A percentile compares a stretch with the other conserved stretches of the same genome.
Conservation (phyloP, 305 asterid species). For the Salvia sclarea region DNA sequence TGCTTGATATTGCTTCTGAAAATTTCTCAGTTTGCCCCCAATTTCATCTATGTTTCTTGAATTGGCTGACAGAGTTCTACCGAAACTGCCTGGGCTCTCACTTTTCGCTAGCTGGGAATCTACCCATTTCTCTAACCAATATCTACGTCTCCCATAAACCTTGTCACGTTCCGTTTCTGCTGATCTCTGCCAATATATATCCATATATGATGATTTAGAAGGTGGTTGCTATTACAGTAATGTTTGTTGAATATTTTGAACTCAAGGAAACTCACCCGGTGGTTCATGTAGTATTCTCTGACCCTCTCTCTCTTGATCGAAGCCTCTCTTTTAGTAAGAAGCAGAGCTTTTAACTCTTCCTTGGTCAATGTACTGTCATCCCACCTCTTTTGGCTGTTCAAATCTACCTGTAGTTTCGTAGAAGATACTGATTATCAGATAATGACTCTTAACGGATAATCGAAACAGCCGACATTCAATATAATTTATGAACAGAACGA, state of each 20-base stretch:
- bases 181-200: slow-evolving; percentile 64
- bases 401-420: slow-evolving; percentile 56
- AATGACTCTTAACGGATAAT: not conserved
- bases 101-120: slow-evolving; percentile 77
- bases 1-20: slow-evolving; percentile 48
- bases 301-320: slow-evolving; percentile 72
- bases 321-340: slow-evolving; percentile 69
- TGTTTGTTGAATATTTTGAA: slow-evolving; percentile 10
- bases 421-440: slow-evolving; percentile 26
- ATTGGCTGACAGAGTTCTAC: slow-evolving; percentile 34
- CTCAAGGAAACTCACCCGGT: slow-evolving; percentile 57
- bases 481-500: not conserved
- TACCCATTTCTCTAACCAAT: slow-evolving; percentile 97
- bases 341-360: slow-evolving; percentile 56
- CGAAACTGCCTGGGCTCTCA: slow-evolving; percentile 47
- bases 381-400: slow-evolving; percentile 82
- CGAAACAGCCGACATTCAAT: not conserved
- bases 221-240: slow-evolving; percentile 10
- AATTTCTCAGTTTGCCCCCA: slow-evolving; percentile 35
- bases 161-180: slow-evolving; percentile 76
- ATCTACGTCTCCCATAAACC: slow-evolving; percentile 56
- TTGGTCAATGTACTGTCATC: slow-evolving; percentile 67
- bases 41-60: slow-evolving; percentile 51
- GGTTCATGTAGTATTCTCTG: slow-evolving; percentile 75
- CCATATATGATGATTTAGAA: slow-evolving; percentile 15